phyloP scores from a whole-genome alignment of 257 asterid species.

The Solanum pennellii region DNA sequence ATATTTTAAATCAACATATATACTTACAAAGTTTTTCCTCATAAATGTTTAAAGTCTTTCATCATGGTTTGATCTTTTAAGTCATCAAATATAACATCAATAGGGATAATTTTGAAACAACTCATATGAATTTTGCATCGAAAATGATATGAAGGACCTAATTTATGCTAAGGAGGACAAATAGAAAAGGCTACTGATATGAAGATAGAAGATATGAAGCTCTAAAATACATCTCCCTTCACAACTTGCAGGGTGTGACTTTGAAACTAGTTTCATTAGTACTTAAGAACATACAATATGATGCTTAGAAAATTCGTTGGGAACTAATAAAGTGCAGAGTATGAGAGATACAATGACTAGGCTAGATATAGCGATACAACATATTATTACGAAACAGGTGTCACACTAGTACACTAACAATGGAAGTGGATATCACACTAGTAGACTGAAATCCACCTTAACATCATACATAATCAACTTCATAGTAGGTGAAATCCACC shows the following conservation, averaged over 20 bases:
- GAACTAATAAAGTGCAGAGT: background rate
- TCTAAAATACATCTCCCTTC: background rate
- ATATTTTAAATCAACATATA: too few relatives aligned
- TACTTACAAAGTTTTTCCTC: too few relatives aligned
- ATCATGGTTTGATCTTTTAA: too few relatives aligned
- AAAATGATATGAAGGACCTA: background rate
- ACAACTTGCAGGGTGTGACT: background rate
- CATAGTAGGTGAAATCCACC: too few relatives aligned
- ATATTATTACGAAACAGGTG: background rate
- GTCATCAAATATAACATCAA: too few relatives aligned
- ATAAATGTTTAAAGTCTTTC: background rate
- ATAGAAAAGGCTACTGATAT: too few relatives aligned
- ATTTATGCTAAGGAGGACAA: background rate
- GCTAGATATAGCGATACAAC: background rate
- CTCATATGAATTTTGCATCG: background rate
- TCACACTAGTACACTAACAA: background rate
- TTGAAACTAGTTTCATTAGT: background rate
- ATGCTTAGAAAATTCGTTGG: background rate
- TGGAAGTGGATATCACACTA: background rate
- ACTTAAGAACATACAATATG: background rate
- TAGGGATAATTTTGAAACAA: background rate
- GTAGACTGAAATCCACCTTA: background rate
- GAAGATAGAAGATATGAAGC: background rate
- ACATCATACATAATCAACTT: too few relatives aligned
- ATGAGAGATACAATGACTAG: background rate